A percentile compares a stretch with the other conserved stretches of the same genome.
These are phyloP conservation scores for Rhodotorula sp. DNA, from an alignment of 1,284 basidiomycete genomes.

Conservation along the genomic window DNA sequence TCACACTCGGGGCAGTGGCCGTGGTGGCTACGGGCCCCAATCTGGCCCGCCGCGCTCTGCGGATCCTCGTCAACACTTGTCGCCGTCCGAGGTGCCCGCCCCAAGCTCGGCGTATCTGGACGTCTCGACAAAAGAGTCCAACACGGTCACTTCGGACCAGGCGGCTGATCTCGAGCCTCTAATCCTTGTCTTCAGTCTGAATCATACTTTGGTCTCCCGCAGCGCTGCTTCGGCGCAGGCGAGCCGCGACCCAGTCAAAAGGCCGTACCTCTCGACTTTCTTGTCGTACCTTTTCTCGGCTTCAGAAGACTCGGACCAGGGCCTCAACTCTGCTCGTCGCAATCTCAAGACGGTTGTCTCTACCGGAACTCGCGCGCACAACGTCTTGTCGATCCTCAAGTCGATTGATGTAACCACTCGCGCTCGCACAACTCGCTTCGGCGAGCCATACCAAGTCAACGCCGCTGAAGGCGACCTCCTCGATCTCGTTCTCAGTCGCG, in stretches of 20 bases:
- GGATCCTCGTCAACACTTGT: no score
- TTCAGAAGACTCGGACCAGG: neutral
- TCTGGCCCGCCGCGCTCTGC: no score
- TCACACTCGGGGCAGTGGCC: no score
- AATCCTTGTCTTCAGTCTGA: conserved; percentile 30
- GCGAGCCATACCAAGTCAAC: conserved; percentile 1
- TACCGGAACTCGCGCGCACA: conserved; percentile 21
- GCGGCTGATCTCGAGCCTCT: conserved; percentile 3
- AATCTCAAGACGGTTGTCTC: conserved; percentile 21
- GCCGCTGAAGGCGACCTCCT: conserved; percentile 20
- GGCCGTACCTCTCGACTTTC: conserved; percentile 37
- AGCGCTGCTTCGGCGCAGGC: neutral
- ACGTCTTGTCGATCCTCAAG: conserved; percentile 32
- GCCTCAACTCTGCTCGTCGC: neutral
- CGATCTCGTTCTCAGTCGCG: conserved; percentile 19
- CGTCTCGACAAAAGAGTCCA: neutral
- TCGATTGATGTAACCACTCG: conserved; percentile 22
- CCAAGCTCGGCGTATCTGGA: no score
- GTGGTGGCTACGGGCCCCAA: no score
- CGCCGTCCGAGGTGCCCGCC: no score
- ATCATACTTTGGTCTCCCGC: conserved; percentile 35
- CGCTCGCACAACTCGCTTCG: neutral
- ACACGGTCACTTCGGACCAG: neutral
- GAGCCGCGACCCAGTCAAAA: conserved; percentile 17
- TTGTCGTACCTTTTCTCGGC: conserved; percentile 23